Evolutionary conservation across 139 green algal genomes (phyloP).

Genomic region (Penium margaritaceum): DNA sequence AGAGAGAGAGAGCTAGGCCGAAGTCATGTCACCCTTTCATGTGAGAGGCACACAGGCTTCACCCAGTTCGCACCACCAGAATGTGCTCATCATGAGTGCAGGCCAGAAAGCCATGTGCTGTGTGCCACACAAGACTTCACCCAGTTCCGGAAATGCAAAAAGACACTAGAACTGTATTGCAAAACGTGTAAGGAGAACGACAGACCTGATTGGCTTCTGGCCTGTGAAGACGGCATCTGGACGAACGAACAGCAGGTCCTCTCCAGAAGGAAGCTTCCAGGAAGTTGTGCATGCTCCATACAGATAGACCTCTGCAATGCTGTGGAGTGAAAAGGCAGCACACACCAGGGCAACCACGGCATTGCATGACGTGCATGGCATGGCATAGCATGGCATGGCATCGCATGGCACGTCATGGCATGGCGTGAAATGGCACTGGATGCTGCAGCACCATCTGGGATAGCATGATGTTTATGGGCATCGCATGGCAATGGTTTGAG

Average conservation of each 20-base stretch:
- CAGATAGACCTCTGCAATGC: slow-evolving; percentile 70
- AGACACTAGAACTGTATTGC: too few species aligned
- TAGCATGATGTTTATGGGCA: background rate
- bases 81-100: too few species aligned
- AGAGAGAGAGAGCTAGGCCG: too few species aligned
- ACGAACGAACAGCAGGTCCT: slow-evolving; percentile 89
- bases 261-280: slow-evolving; percentile 70
- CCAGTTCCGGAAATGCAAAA: too few species aligned
- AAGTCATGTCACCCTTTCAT: too few species aligned
- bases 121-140: too few species aligned
- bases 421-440: background rate
- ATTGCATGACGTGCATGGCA: too few species aligned
- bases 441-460: background rate
- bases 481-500: background rate
- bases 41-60: too few species aligned
- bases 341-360: too few species aligned
- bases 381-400: background rate
- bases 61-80: too few species aligned
- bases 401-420: background rate
- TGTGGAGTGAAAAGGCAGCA: too few species aligned
- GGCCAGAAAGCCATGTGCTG: too few species aligned
- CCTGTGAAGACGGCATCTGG: slow-evolving; percentile 92
- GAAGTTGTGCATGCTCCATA: slow-evolving; percentile 76
- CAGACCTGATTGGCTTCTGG: slow-evolving; percentile 63
- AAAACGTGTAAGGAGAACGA: background rate